A percentile compares a stretch with the other conserved stretches of the same genome.
Evolutionary conservation across 1,284 basidiomycete species (phyloP).

Genomic region (Grifola frondosa): DNA sequence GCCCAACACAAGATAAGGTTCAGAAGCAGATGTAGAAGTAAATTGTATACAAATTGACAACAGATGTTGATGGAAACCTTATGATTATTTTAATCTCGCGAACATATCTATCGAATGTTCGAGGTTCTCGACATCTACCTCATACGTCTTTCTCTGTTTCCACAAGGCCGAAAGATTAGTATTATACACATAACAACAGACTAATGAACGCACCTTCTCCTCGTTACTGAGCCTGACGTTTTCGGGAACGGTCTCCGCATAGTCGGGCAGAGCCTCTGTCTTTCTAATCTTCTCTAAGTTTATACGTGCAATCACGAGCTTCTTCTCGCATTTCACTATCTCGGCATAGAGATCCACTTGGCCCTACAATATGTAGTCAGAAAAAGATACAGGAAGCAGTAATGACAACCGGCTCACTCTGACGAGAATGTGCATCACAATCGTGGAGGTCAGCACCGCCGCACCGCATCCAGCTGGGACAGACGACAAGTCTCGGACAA

Average conservation of each 20-base stretch:
- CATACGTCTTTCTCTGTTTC: slow-evolving; percentile 43
- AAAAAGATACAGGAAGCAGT: neutral
- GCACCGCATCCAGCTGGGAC: slow-evolving; percentile 91
- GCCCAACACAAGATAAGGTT: too few relatives aligned
- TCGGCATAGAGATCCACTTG: slow-evolving; percentile 80
- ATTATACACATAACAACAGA: too few relatives aligned
- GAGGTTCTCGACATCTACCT: slow-evolving; percentile 47
- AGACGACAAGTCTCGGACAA: slow-evolving; percentile 51
- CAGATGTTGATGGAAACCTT: too few relatives aligned
- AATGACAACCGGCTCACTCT: too few relatives aligned
- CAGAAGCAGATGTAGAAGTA: too few relatives aligned
- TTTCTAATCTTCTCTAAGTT: slow-evolving; percentile 79
- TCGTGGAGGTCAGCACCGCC: slow-evolving; percentile 71
- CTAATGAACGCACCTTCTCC: slow-evolving; percentile 58
- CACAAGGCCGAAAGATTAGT: too few relatives aligned
- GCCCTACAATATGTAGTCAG: slow-evolving; percentile 51
- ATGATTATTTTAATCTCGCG: slow-evolving; percentile 33
- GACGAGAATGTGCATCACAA: slow-evolving; percentile 83
- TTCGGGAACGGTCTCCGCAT: slow-evolving; percentile 76
- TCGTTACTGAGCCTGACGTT: slow-evolving; percentile 74
- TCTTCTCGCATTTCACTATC: slow-evolving; percentile 86
- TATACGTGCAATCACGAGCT: slow-evolving; percentile 67
- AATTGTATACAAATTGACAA: neutral
- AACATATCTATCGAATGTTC: slow-evolving; percentile 46
- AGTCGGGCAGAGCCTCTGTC: slow-evolving; percentile 72